A percentile compares a stretch with the other conserved stretches of the same genome.
Evolutionary conservation across 2,329 filamentous ascomycete genomes (phyloP).

Genomic region (Claviceps sp.): DNA sequence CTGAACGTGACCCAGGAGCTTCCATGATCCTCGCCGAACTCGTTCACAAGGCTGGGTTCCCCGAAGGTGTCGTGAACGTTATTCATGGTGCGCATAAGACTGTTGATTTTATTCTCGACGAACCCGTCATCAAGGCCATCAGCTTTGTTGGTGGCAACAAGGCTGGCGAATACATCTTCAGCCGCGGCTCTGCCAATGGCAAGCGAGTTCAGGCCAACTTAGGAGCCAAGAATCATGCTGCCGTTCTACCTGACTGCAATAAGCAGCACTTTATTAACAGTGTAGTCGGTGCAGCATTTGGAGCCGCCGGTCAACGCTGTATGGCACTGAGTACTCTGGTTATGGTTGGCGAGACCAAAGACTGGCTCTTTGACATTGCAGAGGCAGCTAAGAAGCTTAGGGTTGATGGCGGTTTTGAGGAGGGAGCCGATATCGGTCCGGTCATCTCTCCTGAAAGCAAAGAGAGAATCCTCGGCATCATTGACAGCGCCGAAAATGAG

Average conservation of each 20-base stretch:
- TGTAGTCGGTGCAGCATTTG: conserved; percentile 72
- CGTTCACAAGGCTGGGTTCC: conserved; percentile 67
- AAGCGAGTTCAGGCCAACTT: conserved; percentile 83
- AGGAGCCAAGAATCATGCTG: conserved; percentile 80
- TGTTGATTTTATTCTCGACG: conserved; percentile 77
- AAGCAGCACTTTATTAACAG: conserved; percentile 83
- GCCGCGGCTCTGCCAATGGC: conserved; percentile 65
- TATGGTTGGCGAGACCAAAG: conserved; percentile 72
- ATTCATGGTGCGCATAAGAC: conserved; percentile 69
- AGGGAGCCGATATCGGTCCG: conserved; percentile 66
- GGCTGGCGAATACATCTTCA: conserved; percentile 78
- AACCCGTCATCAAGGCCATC: conserved; percentile 73
- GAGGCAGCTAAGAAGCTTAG: conserved; percentile 59
- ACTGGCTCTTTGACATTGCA: conserved; percentile 67
- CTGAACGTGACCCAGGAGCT: conserved; percentile 71
- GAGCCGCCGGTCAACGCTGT: conserved; percentile 72
- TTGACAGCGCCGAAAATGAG: conserved; percentile 64
- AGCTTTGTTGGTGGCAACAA: conserved; percentile 81
- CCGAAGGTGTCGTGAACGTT: conserved; percentile 68
- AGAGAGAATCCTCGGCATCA: conserved; percentile 62
- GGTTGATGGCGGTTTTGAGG: conserved; percentile 71
- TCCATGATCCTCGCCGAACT: conserved; percentile 78
- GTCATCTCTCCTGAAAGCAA: conserved; percentile 72
- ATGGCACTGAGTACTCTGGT: conserved; percentile 78
- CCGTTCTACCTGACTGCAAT: conserved; percentile 74